Base-by-base conservation (phyloP, 2,329 filamentous ascomycete species). In the Venturia effusa region DNA sequence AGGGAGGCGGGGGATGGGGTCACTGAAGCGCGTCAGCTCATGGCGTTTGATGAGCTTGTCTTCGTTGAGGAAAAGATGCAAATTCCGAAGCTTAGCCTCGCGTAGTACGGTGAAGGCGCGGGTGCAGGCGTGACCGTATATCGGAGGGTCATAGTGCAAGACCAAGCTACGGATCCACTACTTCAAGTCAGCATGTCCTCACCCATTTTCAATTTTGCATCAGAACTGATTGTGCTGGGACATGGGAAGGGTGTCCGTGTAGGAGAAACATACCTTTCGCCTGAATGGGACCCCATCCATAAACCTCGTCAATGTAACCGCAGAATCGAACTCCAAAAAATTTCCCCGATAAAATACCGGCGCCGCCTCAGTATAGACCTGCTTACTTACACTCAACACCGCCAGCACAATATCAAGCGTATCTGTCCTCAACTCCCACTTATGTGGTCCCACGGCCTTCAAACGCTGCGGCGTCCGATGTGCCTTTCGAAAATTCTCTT, bases 311-410 rank as follows among this genome's bases (percentile, higher is more conserved):
- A 62, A 32, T 3, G 43, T 62, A 5, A 41, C n/a, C 15, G 41
- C 40, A 51, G 60, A 62, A 24, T 62, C 60, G 24, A 62, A 62
- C n/a, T 62, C n/a, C 19, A 62, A 34, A 27, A 37, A 48, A 10
- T 62, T 62, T 3, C 24, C 41, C 7, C 60, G 24, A 24, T 62
- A 62, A 15, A 62, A 62, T 4, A 62, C 60, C 4, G 60, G 60
- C n/a, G 43, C n/a, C 34, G 60, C 60, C 24, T 62, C 60, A 45
- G 3, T 15, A 19, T 51, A 43, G 4, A 62, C 27, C 32, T 62
- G 40, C 8, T 62, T 45, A n/a, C 32, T 62, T 13, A 51, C 60
- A 27, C 24, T 27, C 11, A 51, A 7, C 2, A 62, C 22, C 15
- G 60, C 60, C 5, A 62, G 24, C 19, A 62, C 40, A 1, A 27